phyloP scores from a whole-genome alignment of 257 asterid species.

The Eustoma russellianum region DNA sequence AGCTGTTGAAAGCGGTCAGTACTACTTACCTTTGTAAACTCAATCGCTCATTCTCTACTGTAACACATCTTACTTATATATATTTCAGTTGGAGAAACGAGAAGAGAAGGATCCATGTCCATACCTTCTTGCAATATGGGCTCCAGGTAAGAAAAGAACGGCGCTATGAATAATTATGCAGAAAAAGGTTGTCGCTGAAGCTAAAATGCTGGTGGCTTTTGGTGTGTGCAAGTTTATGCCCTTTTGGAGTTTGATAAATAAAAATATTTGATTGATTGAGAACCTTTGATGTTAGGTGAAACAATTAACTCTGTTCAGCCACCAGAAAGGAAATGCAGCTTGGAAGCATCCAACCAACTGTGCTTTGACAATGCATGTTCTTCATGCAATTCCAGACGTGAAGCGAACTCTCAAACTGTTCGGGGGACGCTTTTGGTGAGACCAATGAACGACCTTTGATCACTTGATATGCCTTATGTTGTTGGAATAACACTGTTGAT shows the following conservation, averaged over 20 bases:
- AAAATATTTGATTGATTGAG: neutral
- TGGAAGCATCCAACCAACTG: conserved; percentile 49
- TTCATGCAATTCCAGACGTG: conserved; percentile 82
- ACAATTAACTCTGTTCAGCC: conserved; percentile 74
- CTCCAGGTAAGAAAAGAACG: conserved; percentile 61
- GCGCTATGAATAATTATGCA: neutral
- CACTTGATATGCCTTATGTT: neutral
- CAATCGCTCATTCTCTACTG: conserved; percentile 9
- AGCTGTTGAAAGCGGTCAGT: conserved; percentile 77
- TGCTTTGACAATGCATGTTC: conserved; percentile 70
- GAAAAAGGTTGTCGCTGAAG: no score
- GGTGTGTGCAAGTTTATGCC: no score
- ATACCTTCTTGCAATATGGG: conserved; percentile 96
- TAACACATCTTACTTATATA: neutral
- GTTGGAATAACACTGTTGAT: neutral
- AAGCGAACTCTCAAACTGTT: conserved; percentile 73
- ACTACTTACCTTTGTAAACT: conserved; percentile 8
- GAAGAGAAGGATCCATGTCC: conserved; percentile 91
- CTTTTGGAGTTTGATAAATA: no score
- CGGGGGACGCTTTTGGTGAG: conserved; percentile 94
- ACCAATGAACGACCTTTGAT: neutral
- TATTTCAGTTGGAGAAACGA: conserved; percentile 68
- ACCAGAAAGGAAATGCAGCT: conserved; percentile 68
- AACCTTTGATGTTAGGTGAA: conserved; percentile 52
- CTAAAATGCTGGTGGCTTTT: no score